Conservation (phyloP, 306 rosid species). For the Elaeagnus macrophylla region DNA sequence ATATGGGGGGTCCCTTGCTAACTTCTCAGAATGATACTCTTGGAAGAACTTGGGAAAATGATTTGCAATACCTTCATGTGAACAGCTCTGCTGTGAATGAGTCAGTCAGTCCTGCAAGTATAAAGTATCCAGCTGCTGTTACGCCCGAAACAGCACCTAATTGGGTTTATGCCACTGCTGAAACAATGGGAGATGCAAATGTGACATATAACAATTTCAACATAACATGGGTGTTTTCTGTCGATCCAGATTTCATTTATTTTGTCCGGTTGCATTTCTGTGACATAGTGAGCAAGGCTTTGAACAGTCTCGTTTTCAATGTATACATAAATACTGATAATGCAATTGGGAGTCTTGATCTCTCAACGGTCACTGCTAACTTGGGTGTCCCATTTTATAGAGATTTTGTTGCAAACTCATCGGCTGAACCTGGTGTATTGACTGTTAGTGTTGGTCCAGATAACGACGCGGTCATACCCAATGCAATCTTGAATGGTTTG, state of each 20-base stretch:
- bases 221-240: slow-evolving; percentile 79
- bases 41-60: slow-evolving; percentile 89
- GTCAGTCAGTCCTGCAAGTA: slow-evolving; percentile 43
- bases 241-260: slow-evolving; percentile 60
- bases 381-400: slow-evolving; percentile 60
- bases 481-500: slow-evolving; percentile 78
- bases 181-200: slow-evolving; percentile 60
- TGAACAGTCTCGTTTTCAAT: slow-evolving; percentile 69
- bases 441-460: slow-evolving; percentile 90
- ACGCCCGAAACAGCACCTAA: slow-evolving; percentile 79
- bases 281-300: slow-evolving; percentile 67
- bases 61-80: slow-evolving; percentile 66
- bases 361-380: slow-evolving; percentile 51
- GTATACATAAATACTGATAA: slow-evolving; percentile 57
- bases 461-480: slow-evolving; percentile 41
- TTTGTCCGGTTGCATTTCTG: slow-evolving; percentile 76
- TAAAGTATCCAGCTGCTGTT: slow-evolving; percentile 43
- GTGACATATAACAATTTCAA: slow-evolving; percentile 65
- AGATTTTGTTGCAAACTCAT: slow-evolving; percentile 61
- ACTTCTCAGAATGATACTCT: slow-evolving; percentile 74
- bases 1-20: slow-evolving; percentile 78
- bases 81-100: slow-evolving; percentile 62
- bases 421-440: slow-evolving; percentile 39
- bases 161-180: slow-evolving; percentile 85
- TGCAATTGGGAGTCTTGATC: slow-evolving; percentile 59